Base-by-base conservation (phyloP, 169 alveolate species). In the Cyclospora cayetanensis region DNA sequence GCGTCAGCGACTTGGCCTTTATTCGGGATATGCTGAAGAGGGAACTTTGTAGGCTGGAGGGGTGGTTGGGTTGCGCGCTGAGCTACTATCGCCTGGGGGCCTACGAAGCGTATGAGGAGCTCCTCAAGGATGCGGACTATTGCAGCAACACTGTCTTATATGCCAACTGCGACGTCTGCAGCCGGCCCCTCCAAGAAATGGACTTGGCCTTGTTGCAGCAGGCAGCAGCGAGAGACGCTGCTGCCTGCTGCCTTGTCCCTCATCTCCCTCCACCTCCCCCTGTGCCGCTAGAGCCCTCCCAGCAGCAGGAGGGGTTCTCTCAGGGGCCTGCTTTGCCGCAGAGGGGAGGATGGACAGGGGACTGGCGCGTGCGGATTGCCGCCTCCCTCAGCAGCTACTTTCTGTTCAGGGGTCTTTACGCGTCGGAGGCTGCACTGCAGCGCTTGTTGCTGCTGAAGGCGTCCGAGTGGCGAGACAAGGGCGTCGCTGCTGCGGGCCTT, bases 11-110 rank as follows among this genome's bases (percentile, higher is more conserved):
- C 20, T 53, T 42, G 18, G 39, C 35, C 18, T 83, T 83, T 68
- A 41, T 83, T 0, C 53, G 91, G 9, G 91, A 83, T n/a, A 83
- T 83, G 91, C 91, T 83, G 52, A 83, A 83, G 79, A 60, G 91
- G 39, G 91, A 83, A n/a, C 66, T 83, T 12, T 60, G 91, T 39
- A 15, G 66, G n/a, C 65, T 83, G 66, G 60, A 27, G 34, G 79
- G 68, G 66, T 83, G 91, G 91, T 41, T 83, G 15, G 91, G 46
- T 41, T 60, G 79, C 46, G 91, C 66, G 66, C 80, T 83, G 1
- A 42, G 41, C 46, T 83, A 1, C 79, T 70, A 83, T 41, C 39
- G 41, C 39, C 34, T 37, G 46, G 42, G 68, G 18, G 22, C 39
- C 66, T 68, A 37, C 22, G 31, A 29, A 1, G 42, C 46, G 2